Conservation (phyloP, 176 grass and related monocot genomes). For the Guadua angustifolia region DNA sequence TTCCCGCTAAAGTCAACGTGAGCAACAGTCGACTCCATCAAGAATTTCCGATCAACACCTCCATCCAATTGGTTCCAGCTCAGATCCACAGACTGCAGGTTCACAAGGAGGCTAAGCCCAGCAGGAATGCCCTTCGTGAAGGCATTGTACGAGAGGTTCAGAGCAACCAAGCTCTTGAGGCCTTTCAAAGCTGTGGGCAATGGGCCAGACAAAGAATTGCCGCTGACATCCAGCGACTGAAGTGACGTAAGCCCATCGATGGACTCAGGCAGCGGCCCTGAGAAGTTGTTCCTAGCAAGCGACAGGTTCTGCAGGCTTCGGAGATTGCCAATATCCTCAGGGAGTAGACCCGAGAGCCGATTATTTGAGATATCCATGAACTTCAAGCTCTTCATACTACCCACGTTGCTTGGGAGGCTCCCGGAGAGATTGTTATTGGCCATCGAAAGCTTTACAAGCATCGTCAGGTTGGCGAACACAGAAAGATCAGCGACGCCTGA, state of each 20-base stretch:
- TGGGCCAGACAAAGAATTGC: constrained; percentile 69
- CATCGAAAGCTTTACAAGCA: constrained; percentile 85
- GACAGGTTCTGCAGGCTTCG: constrained; percentile 82
- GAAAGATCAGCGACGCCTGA: constrained; percentile 73
- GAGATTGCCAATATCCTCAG: constrained; percentile 68
- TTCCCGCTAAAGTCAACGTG: constrained; percentile 95
- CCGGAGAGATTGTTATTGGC: constrained; percentile 86
- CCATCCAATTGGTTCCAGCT: constrained; percentile 89
- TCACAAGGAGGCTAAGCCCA: constrained; percentile 65
- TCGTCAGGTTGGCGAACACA: constrained; percentile 80
- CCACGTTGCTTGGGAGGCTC: constrained; percentile 60
- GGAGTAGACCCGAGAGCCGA: constrained; percentile 62
- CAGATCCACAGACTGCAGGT: constrained; percentile 79
- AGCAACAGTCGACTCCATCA: constrained; percentile 74
- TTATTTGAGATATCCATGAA: constrained; percentile 85
- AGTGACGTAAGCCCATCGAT: constrained; percentile 69
- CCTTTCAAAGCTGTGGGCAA: constrained; percentile 61
- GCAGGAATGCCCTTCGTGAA: constrained; percentile 80
- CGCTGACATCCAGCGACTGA: constrained; percentile 81
- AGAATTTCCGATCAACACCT: constrained; percentile 91
- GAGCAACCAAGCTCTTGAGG: constrained; percentile 63
- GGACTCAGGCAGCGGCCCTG: constrained; percentile 69
- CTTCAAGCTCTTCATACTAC: constrained; percentile 74
- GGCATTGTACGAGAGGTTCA: constrained; percentile 82
- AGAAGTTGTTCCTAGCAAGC: constrained; percentile 83